phyloP scores from a whole-genome alignment of 2,329 filamentous ascomycete genomes.

The Orbilia blumenaviensis region DNA sequence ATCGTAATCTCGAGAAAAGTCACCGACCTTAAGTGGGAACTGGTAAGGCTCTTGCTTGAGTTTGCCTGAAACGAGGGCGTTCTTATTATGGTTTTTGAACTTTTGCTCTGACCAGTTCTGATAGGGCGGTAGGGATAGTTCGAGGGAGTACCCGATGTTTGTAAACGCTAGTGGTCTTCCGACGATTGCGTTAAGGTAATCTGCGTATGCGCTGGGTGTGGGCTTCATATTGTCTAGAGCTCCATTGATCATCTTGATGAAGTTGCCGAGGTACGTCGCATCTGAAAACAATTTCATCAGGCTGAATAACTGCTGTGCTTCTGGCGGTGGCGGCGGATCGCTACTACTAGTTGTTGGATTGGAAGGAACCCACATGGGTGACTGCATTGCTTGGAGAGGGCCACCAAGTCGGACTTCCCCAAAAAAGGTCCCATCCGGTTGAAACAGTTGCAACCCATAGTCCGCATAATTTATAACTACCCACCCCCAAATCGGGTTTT shows the following conservation, averaged over 20 bases:
- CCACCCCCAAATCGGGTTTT: conserved; percentile 63
- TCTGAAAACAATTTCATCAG: conserved; percentile 1
- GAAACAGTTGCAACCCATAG: conserved; percentile 63
- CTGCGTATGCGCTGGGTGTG: conserved; percentile 60
- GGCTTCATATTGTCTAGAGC: conserved; percentile 57
- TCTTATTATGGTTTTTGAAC: neutral
- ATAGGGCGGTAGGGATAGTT: conserved; percentile 58
- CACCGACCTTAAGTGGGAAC: conserved; percentile 61
- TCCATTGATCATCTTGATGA: conserved; percentile 60
- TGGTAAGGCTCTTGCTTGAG: conserved; percentile 56
- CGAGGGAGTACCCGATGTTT: conserved; percentile 61
- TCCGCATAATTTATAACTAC: conserved; percentile 63
- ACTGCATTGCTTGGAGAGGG: conserved; percentile 3
- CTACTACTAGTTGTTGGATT: neutral
- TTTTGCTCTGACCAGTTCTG: conserved; percentile 55
- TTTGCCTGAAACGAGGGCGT: neutral
- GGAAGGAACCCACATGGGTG: conserved; percentile 61
- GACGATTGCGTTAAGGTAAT: conserved; percentile 60
- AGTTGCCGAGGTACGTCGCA: conserved; percentile 20
- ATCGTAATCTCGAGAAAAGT: conserved; percentile 59
- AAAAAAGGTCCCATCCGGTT: conserved; percentile 62
- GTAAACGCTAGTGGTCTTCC: conserved; percentile 63
- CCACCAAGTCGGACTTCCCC: conserved; percentile 61
- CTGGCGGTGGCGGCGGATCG: neutral
- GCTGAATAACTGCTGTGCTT: neutral